phyloP scores from a whole-genome alignment of 306 rosid genomes.

The Malus sylvestris region DNA sequence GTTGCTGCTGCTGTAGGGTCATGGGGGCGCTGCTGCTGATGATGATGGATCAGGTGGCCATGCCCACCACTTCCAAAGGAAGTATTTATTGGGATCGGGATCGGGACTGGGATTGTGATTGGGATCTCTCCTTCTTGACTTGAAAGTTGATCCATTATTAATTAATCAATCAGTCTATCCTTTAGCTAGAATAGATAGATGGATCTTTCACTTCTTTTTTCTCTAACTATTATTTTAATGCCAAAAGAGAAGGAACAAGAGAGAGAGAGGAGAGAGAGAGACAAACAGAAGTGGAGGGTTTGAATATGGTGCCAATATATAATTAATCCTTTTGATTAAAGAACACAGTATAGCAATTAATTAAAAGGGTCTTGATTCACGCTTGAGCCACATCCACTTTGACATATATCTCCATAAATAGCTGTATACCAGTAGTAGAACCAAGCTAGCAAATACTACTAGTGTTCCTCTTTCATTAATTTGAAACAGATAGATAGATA shows the following conservation, averaged over 20 bases:
- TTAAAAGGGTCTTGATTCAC: neutral
- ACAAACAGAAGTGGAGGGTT: neutral
- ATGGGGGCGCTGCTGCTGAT: conserved; percentile 5
- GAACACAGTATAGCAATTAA: neutral
- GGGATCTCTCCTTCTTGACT: conserved; percentile 37
- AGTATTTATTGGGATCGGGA: conserved; percentile 38
- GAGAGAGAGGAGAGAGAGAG: neutral
- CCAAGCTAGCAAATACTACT: neutral
- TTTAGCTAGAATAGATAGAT: neutral
- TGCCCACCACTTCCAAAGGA: conserved; percentile 28
- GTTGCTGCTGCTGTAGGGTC: conserved; percentile 11
- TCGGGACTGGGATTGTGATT: conserved; percentile 18
- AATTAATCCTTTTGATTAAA: neutral
- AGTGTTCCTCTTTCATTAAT: neutral
- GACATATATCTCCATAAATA: neutral
- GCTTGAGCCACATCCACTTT: neutral
- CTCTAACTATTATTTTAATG: neutral
- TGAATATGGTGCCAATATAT: neutral
- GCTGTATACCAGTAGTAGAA: neutral
- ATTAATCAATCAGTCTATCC: neutral
- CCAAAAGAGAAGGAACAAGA: neutral
- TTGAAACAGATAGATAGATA: neutral
- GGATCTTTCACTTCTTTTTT: neutral
- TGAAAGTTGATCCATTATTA: conserved; percentile 48
- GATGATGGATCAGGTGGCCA: conserved; percentile 35